Evolutionary conservation across 768 basidiomycete species (phyloP), one percentile per base, ranked within the genome.

Genomic region (Lentinula sp.): DNA sequence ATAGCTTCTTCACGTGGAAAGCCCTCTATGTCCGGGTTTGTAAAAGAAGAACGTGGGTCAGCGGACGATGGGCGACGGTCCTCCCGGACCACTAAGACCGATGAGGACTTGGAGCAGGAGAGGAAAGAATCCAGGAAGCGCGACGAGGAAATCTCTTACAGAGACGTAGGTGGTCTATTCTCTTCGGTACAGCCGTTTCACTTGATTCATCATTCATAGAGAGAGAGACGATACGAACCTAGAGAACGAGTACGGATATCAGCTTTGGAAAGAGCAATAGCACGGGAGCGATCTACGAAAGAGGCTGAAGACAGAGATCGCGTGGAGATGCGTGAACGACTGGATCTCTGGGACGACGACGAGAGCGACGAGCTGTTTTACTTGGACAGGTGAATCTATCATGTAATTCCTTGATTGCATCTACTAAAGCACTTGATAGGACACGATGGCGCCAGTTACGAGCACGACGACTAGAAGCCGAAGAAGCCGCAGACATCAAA

Each of bases 281-380:
- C 84, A 8, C 84, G 91, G 15, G 88, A 93, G 60, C 81, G 84
- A 5, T 81, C 83, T 4, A 81, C 86, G 40, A 83, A 81, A 52
- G 91, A 93, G 61, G 85, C 86, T 10, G 89, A 95, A 70, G 89
- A 91, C 31, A 84, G 87, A 7, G 91, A 94, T 65, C 81, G 85
- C 6, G 70, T 86, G 13, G 92, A 96, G 69, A 89, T 92, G 81
- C 84, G 87, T 32, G 82, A 86, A 6, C 82, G 87, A 1, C 82
- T 95, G 59, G 93, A 95, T 65, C 80, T 95, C 5, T 94, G 93
- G 86, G 93, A 96, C 67, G 91, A 93, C 62, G 95, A 96, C 61
- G 88, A 92, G 67, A 95, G 94, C 59, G 89, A 95, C 65, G 97
- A 99, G 66, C 69, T 86, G 34, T 99, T 95, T 76, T 96, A 95